phyloP scores from a whole-genome alignment of 371 early-diverging fungal genomes.

The Actinomucor elegans region DNA sequence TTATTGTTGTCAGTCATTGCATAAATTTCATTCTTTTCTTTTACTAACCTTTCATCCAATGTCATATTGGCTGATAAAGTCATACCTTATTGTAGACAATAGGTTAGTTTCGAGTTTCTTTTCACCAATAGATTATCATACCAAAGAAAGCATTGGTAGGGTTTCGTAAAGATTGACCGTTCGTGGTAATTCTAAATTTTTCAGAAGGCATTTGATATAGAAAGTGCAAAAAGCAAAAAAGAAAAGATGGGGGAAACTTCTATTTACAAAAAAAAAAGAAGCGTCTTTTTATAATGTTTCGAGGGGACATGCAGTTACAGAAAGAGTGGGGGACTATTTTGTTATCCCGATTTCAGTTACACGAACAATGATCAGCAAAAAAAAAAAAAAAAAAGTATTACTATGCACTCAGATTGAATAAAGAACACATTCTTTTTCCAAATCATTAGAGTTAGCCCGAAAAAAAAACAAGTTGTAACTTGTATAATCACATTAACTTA shows the following conservation, averaged over 20 bases:
- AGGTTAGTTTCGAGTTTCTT: constrained; percentile 4
- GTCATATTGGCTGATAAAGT: constrained; percentile 28
- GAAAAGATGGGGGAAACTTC: too few relatives aligned
- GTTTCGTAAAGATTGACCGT: constrained; percentile 33
- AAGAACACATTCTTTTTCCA: neutral
- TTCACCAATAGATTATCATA: neutral
- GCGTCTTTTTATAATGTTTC: constrained; percentile 7
- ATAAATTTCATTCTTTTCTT: neutral
- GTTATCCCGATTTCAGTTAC: neutral
- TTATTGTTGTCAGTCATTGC: neutral
- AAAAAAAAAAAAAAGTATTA: neutral
- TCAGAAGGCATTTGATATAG: constrained; percentile 34
- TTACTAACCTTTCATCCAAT: constrained; percentile 28
- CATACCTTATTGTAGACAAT: constrained; percentile 16
- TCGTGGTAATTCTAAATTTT: constrained; percentile 33
- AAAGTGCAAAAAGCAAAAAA: neutral
- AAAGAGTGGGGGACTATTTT: neutral
- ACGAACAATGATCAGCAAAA: constrained; percentile 13
- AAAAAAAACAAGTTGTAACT: too few relatives aligned
- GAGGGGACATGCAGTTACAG: neutral
- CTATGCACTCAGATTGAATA: too few relatives aligned
- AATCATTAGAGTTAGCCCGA: neutral
- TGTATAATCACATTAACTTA: constrained; percentile 1
- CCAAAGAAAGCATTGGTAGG: constrained; percentile 29
- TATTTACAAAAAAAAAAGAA: constrained; percentile 3